Evolutionary conservation across 768 basidiomycete species (phyloP).

Genomic region (Boletus tomentosulus): DNA sequence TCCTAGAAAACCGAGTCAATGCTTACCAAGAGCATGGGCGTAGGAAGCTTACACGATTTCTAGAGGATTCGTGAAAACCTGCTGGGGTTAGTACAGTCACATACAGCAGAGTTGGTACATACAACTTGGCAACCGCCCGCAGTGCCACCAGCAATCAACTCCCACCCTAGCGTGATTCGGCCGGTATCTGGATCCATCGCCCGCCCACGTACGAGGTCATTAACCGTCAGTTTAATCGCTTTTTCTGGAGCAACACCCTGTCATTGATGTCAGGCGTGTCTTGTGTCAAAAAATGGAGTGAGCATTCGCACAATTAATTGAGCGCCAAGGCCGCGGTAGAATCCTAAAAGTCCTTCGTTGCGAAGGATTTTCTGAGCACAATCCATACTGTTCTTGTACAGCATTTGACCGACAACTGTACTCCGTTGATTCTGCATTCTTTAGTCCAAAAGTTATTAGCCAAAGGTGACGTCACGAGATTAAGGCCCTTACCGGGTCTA

Average conservation of each 20-base stretch:
- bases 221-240: constrained; percentile 97
- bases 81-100: constrained; percentile 14
- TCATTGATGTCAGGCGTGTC: constrained; percentile 7
- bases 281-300: background rate
- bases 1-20: constrained; percentile 40
- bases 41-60: constrained; percentile 76
- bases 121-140: constrained; percentile 99
- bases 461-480: background rate
- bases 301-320: constrained; percentile 71
- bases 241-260: constrained; percentile 96
- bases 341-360: constrained; percentile 92
- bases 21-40: background rate
- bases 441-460: constrained; percentile 4
- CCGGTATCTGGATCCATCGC: constrained; percentile 96
- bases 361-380: constrained; percentile 91
- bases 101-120: constrained; percentile 32
- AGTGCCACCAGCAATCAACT: constrained; percentile 84
- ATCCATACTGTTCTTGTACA: constrained; percentile 96
- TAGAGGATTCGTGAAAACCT: constrained; percentile 97
- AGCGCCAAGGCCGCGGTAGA: constrained; percentile 94
- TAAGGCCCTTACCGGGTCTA: constrained; percentile 53
- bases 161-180: constrained; percentile 87
- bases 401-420: constrained; percentile 91
- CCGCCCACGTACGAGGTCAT: constrained; percentile 80
- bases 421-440: constrained; percentile 98